Conservation (phyloP, 2,329 filamentous ascomycete genomes). For the Rhytidhysteron rufulum region DNA sequence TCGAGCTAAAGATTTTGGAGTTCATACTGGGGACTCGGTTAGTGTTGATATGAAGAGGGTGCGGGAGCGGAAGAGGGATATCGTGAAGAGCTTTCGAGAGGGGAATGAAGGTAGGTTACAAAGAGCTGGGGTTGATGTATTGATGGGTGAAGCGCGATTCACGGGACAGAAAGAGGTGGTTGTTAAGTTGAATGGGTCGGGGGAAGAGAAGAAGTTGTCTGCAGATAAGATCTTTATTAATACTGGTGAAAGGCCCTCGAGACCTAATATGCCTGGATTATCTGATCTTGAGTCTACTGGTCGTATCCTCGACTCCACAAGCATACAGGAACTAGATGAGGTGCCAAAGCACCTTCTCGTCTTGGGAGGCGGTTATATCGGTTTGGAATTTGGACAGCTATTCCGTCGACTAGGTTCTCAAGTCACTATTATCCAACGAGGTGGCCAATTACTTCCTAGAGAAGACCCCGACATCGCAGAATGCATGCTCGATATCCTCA, state of each 20-base stretch:
- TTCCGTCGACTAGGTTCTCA: conserved; percentile 9
- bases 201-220: conserved; percentile 29
- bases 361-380: conserved; percentile 12
- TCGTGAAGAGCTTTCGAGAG: conserved; percentile 48
- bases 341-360: conserved; percentile 35
- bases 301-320: conserved; percentile 46
- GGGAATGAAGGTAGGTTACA: conserved; percentile 45
- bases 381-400: conserved; percentile 13
- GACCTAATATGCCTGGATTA: conserved; percentile 37
- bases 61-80: conserved; percentile 51
- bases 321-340: conserved; percentile 44
- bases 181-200: conserved; percentile 28
- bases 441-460: conserved; percentile 6
- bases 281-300: conserved; percentile 27
- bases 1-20: conserved; percentile 45
- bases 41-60: conserved; percentile 48
- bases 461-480: conserved; percentile 12
- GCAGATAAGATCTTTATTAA: conserved; percentile 45
- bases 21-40: conserved; percentile 31
- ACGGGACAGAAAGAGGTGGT: conserved; percentile 36
- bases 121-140: conserved; percentile 41
- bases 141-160: conserved; percentile 47
- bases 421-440: conserved; percentile 11
- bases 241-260: conserved; percentile 42
- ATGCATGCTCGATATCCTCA: conserved; percentile 7